These are phyloP conservation scores for Ensete ventricosum DNA, from an alignment of 176 grass and related monocot genomes.

Conservation along the genomic window DNA sequence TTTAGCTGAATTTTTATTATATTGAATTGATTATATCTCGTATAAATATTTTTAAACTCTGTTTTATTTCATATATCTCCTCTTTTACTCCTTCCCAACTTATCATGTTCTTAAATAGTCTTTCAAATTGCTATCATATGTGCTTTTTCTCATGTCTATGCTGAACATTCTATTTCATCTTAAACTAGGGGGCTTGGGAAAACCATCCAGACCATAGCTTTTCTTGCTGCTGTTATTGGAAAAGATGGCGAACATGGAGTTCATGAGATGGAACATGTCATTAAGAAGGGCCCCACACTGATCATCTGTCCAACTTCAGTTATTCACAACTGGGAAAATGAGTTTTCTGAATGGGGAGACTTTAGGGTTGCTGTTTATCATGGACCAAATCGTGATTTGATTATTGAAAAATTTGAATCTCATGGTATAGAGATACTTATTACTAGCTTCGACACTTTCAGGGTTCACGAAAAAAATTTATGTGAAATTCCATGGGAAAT, in stretches of 20 bases:
- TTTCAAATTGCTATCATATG: too few relatives aligned
- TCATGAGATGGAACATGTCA: conserved; percentile 16
- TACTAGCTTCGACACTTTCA: conserved; percentile 97
- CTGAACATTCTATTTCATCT: conserved; percentile 21
- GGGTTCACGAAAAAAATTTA: conserved; percentile 73
- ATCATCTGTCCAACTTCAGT: conserved; percentile 84
- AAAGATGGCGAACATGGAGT: conserved; percentile 42
- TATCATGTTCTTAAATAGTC: too few relatives aligned
- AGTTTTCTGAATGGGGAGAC: conserved; percentile 79
- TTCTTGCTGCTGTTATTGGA: conserved; percentile 61
- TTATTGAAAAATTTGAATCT: conserved; percentile 66
- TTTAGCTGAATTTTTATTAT: background rate
- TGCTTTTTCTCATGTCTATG: background rate
- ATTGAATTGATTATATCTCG: background rate
- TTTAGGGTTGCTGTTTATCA: conserved; percentile 78
- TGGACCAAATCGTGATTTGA: conserved; percentile 78
- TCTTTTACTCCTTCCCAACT: too few relatives aligned
- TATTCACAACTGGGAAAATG: conserved; percentile 94
- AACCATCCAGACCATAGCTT: conserved; percentile 95
- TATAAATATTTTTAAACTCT: background rate
- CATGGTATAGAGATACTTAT: conserved; percentile 58
- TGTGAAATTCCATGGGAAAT: conserved; percentile 71
- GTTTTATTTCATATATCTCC: background rate
- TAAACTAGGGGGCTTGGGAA: conserved; percentile 84
- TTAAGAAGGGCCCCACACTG: conserved; percentile 49